These are phyloP conservation scores for Monosporascus sp. DNA, from an alignment of 2,329 filamentous ascomycete species.

Conservation along the genomic window DNA sequence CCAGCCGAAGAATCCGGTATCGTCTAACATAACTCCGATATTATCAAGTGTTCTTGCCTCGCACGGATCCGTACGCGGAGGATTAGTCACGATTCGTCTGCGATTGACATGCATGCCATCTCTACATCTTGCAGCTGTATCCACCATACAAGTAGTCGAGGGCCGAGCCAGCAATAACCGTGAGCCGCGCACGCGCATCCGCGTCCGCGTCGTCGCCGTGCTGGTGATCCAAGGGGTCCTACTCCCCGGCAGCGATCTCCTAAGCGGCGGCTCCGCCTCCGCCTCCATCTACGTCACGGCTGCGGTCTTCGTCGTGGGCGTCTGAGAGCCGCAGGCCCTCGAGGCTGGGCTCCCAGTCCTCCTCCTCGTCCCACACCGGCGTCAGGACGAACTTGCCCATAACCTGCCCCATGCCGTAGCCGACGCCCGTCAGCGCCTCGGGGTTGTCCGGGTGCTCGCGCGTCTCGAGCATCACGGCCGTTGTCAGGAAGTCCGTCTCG, in stretches of 20 bases:
- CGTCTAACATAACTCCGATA: too few species aligned
- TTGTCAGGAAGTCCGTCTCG: conserved; percentile 49
- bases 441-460: conserved; percentile 45
- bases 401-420: conserved; percentile 59
- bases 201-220: not conserved
- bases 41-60: too few species aligned
- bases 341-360: conserved; percentile 47
- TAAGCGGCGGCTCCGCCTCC: too few species aligned
- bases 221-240: not conserved
- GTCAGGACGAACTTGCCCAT: conserved; percentile 58
- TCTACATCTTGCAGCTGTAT: not conserved
- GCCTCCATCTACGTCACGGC: too few species aligned
- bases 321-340: conserved; percentile 23
- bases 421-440: conserved; percentile 38
- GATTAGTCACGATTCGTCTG: not conserved
- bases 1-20: too few species aligned
- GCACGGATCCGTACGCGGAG: too few species aligned
- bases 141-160: not conserved
- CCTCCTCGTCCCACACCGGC: conserved; percentile 53
- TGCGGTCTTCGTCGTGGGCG: conserved; percentile 1
- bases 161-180: not conserved
- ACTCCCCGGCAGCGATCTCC: not conserved
- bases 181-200: not conserved
- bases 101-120: not conserved
- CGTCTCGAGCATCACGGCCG: conserved; percentile 55